A percentile compares a stretch with the other conserved stretches of the same genome.
Conservation (phyloP, 164 flowering plant genomes). For the Chimonanthus salicifolius region DNA sequence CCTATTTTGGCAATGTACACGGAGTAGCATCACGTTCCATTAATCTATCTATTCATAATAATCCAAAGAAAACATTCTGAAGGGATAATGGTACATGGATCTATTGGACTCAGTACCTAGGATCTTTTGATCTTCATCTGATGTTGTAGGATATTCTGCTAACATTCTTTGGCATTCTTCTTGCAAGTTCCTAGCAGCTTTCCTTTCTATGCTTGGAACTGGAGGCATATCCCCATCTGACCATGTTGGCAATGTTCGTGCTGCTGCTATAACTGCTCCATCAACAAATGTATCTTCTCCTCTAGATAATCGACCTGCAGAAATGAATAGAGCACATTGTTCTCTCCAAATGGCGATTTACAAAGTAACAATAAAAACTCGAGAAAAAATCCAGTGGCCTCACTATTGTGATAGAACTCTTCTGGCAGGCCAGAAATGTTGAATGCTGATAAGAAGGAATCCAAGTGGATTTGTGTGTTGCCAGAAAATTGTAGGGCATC, state of each 20-base stretch:
- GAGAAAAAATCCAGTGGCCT: conserved; percentile 15
- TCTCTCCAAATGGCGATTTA: not conserved
- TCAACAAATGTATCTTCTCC: conserved; percentile 65
- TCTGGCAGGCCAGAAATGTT: conserved; percentile 81
- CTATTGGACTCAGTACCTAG: conserved; percentile 43
- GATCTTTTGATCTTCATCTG: conserved; percentile 67
- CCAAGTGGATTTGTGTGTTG: conserved; percentile 63
- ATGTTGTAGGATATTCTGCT: conserved; percentile 67
- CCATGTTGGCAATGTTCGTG: conserved; percentile 91
- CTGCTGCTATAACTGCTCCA: conserved; percentile 95
- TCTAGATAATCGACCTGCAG: conserved; percentile 49
- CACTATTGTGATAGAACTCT: conserved; percentile 81
- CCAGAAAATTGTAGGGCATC: conserved; percentile 75
- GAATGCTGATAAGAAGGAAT: conserved; percentile 89
- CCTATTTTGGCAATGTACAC: too few species aligned
- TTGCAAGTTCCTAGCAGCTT: conserved; percentile 69
- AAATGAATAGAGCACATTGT: conserved; percentile 6
- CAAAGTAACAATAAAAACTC: not conserved
- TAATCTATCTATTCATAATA: not conserved
- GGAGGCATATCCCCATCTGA: conserved; percentile 84
- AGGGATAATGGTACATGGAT: not conserved
- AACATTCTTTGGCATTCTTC: conserved; percentile 83
- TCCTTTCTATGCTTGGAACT: conserved; percentile 71
- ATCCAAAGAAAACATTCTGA: not conserved
- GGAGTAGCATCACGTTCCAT: too few species aligned